A percentile compares a stretch with the other conserved stretches of the same genome.
Conservation (phyloP, 345 rosid species). For the Kandelia obovata region DNA sequence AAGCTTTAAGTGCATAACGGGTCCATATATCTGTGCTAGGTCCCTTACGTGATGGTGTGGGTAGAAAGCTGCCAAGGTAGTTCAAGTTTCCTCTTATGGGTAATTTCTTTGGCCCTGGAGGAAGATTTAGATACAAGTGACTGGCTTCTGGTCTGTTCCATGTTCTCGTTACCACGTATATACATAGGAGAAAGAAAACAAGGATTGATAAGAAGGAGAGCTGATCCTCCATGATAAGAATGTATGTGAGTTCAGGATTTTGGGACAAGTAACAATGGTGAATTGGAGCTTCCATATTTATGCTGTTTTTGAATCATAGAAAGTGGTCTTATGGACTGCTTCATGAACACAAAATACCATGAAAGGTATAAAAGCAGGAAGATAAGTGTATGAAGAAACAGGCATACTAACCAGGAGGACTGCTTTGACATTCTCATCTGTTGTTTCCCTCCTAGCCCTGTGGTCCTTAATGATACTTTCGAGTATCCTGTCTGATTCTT, state of each 20-base stretch:
- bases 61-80: not conserved
- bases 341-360: too few relatives aligned
- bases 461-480: constrained; percentile 11
- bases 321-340: too few relatives aligned
- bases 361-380: not conserved
- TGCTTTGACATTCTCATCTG: constrained; percentile 16
- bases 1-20: constrained; percentile 5
- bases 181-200: not conserved
- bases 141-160: not conserved
- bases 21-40: constrained; percentile 4
- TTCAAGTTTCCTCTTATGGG: constrained; percentile 7
- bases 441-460: not conserved
- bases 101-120: constrained; percentile 13
- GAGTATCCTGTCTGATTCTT: constrained; percentile 6
- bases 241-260: not conserved
- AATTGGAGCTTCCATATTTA: too few relatives aligned
- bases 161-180: not conserved
- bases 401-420: constrained; percentile 7
- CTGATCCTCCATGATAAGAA: not conserved
- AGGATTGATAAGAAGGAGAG: not conserved
- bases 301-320: too few relatives aligned
- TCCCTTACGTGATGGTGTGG: constrained; percentile 5
- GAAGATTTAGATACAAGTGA: not conserved
- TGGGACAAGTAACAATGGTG: not conserved
- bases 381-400: not conserved